Evolutionary conservation across 495 filamentous ascomycete species (phyloP).

Genomic region (Aspergillus hancockii): DNA sequence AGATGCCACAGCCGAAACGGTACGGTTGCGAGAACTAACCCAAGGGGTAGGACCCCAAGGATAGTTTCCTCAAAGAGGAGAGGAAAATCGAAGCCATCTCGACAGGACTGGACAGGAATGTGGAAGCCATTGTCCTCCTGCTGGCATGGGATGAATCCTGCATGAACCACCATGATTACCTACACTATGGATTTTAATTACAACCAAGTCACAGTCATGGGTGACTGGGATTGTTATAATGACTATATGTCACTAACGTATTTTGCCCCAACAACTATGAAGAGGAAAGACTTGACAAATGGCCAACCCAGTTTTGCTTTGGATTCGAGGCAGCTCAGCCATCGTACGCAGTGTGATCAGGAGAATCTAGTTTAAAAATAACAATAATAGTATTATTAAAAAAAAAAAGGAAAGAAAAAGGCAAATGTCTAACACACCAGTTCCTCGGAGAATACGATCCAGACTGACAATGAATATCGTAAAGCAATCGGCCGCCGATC

Average conservation of each 20-base stretch:
- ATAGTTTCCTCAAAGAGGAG: constrained; percentile 60
- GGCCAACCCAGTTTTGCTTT: neutral
- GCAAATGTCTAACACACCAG: neutral
- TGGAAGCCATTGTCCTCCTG: constrained; percentile 46
- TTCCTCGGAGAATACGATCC: neutral
- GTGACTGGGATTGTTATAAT: constrained; percentile 8
- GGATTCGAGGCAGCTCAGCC: neutral
- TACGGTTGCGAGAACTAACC: constrained; percentile 47
- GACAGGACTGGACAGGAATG: constrained; percentile 43
- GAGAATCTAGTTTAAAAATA: neutral
- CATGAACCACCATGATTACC: constrained; percentile 27
- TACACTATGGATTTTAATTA: constrained; percentile 13
- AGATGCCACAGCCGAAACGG: constrained; percentile 51
- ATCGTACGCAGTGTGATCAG: neutral
- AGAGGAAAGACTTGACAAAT: neutral
- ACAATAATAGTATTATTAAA: neutral
- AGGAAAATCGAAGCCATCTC: constrained; percentile 61
- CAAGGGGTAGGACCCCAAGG: constrained; percentile 50
- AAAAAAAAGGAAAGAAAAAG: neutral
- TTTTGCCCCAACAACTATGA: neutral
- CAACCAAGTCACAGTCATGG: constrained; percentile 7
- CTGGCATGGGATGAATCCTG: constrained; percentile 26
- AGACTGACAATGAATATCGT: neutral
- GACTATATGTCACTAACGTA: neutral
- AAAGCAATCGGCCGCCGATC: neutral